Base-by-base conservation (phyloP, 306 rosid genomes). In the Macrotyloma uniflorum region DNA sequence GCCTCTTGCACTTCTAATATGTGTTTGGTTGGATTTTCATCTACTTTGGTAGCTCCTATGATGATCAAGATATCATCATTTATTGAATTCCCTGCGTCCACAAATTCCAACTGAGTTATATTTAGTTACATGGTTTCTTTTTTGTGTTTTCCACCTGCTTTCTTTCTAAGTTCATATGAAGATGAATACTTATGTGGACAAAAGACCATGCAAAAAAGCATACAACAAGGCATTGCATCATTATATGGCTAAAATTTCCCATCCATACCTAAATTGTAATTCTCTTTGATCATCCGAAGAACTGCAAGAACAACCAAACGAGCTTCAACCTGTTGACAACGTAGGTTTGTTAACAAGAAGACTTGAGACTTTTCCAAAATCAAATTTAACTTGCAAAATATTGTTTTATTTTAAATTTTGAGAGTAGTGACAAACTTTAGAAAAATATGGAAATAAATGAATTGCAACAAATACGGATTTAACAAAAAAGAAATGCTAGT, bases 211-310 rank as follows among this genome's bases (percentile, higher is more conserved):
- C 47, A 70, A 33, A 75, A 61, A 32, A 32, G 51, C 35, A 6
- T 26, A 67, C 47, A 40, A 77, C 5, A 19, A 50, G 70, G 66
- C 75, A 75, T 46, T 76, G 53, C 14, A 55, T 40, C 54, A 28
- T 66, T 54, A 57, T 36, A 83, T 14, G 32, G 67, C 35, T 20
- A 30, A 65, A 72, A 38, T 61, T 38, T 42, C 45, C 67, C 61
- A 30, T 12, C 62, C 86, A 49, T 95, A 95, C 98, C 98, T 80
- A 58, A 75, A 13, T 55, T 43, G 73, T 88, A 88, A 75, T 88
- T 95, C 91, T 95, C 99, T 84, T 91, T 95, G 87, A 88, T 86
- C 99, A 95, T 91, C 65, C 92, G 88, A 76, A 93, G 91, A 83
- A 93, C 97, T 0, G 98, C 98, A 16, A 95, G 97, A 85, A 95